phyloP scores from a whole-genome alignment of 2,329 filamentous ascomycete genomes.

The Alternaria incomplexa region DNA sequence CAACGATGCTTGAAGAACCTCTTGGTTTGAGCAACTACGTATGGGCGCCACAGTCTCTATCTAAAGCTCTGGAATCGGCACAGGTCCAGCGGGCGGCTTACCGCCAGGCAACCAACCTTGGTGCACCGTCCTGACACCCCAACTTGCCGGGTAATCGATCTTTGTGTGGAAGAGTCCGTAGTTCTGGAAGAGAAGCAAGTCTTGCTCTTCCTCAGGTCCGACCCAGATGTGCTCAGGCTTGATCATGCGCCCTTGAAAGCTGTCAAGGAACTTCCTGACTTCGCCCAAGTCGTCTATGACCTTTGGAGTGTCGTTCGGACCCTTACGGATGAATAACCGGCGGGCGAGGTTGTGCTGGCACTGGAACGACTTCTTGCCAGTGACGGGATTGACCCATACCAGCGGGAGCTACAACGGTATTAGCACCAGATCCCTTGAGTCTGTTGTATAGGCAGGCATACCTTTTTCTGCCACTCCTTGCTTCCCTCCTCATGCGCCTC shows the following conservation, averaged over 20 bases:
- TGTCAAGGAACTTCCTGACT: constrained; percentile 2
- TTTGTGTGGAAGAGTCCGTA: constrained; percentile 5
- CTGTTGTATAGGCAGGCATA: neutral
- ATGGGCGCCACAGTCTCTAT: neutral
- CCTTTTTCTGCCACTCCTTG: constrained; percentile 3
- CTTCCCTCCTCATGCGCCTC: neutral
- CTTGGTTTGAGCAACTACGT: neutral
- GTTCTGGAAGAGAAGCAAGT: constrained; percentile 1
- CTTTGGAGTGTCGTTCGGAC: neutral
- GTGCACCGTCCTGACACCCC: neutral
- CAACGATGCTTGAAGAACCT: neutral
- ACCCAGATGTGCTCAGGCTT: constrained; percentile 7
- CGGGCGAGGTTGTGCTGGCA: neutral
- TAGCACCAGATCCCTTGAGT: neutral
- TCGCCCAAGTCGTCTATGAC: constrained; percentile 1
- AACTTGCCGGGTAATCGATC: constrained; percentile 5
- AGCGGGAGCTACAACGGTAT: neutral
- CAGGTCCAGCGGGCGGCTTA: neutral
- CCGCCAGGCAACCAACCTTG: neutral
- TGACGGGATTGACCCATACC: constrained; percentile 4
- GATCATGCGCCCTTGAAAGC: constrained; percentile 1
- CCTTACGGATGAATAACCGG: neutral
- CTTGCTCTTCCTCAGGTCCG: neutral
- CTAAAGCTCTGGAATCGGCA: neutral
- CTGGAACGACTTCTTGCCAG: neutral